Evolutionary conservation across 148 eudicot genomes (phyloP).

Genomic region (Limonium bicolor): DNA sequence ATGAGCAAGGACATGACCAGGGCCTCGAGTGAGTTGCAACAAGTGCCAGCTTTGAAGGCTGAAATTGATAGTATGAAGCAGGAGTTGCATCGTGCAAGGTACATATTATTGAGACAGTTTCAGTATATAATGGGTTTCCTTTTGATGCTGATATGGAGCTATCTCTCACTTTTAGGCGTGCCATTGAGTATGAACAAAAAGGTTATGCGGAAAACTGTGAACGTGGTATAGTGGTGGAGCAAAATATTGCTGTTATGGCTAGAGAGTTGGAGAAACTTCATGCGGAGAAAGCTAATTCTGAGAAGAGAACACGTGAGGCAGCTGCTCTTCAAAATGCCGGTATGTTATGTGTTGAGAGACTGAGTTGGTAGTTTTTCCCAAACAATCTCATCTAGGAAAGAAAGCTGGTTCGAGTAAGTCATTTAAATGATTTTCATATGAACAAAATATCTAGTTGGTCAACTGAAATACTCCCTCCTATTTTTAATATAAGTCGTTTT

Average conservation of each 20-base stretch:
- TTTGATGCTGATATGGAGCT: background rate
- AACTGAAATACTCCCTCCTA: no score
- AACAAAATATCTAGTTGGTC: no score
- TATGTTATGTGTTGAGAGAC: no score
- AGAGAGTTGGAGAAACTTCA: conserved; percentile 92
- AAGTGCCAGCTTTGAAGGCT: conserved; percentile 55
- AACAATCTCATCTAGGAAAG: no score
- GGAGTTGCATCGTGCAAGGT: conserved; percentile 78
- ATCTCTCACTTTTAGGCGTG: conserved; percentile 41
- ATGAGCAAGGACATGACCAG: conserved; percentile 72
- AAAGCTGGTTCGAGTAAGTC: no score
- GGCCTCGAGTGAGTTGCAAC: conserved; percentile 61
- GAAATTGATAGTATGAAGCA: conserved; percentile 66
- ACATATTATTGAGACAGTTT: conserved; percentile 5
- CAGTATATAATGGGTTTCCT: background rate
- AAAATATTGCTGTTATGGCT: conserved; percentile 67
- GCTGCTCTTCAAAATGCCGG: no score
- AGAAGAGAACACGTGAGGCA: conserved; percentile 80
- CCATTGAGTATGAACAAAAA: conserved; percentile 90
- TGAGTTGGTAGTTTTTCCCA: no score
- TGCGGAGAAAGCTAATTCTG: conserved; percentile 88
- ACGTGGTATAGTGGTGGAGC: conserved; percentile 85
- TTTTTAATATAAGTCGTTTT: no score
- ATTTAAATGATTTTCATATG: no score
- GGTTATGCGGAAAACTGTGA: conserved; percentile 82